These are phyloP conservation scores for Auricularia cornea DNA, from an alignment of 768 basidiomycete genomes.

Conservation along the genomic window DNA sequence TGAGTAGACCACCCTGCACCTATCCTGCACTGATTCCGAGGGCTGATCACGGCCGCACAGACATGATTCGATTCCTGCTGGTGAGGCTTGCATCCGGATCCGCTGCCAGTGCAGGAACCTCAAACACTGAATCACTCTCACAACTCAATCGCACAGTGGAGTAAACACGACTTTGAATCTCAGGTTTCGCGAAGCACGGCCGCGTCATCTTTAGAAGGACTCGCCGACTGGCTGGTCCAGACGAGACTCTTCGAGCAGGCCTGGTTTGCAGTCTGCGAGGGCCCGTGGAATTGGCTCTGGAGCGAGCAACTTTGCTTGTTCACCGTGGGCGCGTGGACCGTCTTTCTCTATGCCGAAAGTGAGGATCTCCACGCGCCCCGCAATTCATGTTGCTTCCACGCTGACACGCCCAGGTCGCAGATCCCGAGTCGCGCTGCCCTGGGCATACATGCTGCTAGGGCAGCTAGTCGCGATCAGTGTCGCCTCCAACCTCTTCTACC, in stretches of 20 bases:
- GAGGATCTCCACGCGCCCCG: conserved; percentile 8
- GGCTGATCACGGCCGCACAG: conserved; percentile 16
- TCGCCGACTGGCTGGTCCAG: conserved; percentile 44
- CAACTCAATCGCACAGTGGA: conserved; percentile 35
- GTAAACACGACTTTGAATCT: conserved; percentile 39
- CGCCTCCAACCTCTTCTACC: conserved; percentile 54
- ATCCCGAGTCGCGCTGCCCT: conserved; percentile 38
- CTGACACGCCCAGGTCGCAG: conserved; percentile 16
- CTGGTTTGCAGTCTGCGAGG: conserved; percentile 36
- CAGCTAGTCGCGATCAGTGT: conserved; percentile 66
- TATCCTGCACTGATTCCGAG: background rate
- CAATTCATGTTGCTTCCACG: background rate
- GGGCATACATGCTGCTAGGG: conserved; percentile 67
- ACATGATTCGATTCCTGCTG: conserved; percentile 40
- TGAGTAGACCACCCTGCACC: conserved; percentile 19
- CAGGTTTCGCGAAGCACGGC: background rate
- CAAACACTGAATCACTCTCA: background rate
- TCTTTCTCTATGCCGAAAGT: conserved; percentile 48
- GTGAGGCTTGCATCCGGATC: conserved; percentile 17
- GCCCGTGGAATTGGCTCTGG: conserved; percentile 59
- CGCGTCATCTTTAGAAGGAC: conserved; percentile 18
- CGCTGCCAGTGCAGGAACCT: background rate
- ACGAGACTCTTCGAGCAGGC: conserved; percentile 58
- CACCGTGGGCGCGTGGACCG: conserved; percentile 49
- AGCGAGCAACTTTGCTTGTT: conserved; percentile 55